Conservation (phyloP, 441 rosid genomes). For the Erodium moschatum region DNA sequence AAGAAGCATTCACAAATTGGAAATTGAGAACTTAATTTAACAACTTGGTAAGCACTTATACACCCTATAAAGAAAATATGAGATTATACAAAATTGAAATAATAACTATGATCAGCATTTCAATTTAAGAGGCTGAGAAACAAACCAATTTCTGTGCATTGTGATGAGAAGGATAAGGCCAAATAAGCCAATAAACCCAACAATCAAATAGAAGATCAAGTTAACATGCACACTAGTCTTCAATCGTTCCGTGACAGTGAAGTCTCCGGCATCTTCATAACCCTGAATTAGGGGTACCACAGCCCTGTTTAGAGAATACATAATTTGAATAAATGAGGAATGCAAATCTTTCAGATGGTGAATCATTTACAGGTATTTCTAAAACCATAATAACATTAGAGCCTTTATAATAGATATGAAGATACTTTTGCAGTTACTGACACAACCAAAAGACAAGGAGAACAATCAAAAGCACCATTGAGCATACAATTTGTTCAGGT, state of each 20-base stretch:
- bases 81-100: constrained; percentile 13
- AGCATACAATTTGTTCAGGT: neutral
- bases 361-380: constrained; percentile 2
- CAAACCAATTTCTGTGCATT: constrained; percentile 52
- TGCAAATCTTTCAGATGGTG: constrained; percentile 24
- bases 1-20: neutral
- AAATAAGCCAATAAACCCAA: constrained; percentile 75
- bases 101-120: constrained; percentile 11
- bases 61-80: constrained; percentile 10
- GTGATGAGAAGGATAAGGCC: constrained; percentile 82
- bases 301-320: constrained; percentile 81
- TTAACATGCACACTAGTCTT: constrained; percentile 84
- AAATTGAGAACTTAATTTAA: neutral
- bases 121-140: constrained; percentile 16
- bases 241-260: constrained; percentile 71
- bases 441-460: neutral
- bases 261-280: constrained; percentile 99
- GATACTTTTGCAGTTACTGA: neutral
- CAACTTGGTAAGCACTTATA: constrained; percentile 15
- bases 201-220: constrained; percentile 77
- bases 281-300: constrained; percentile 99
- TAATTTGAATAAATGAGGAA: constrained; percentile 37
- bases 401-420: neutral
- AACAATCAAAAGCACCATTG: neutral
- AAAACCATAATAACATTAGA: neutral